Conservation (phyloP, 2,329 filamentous ascomycete genomes). For the Talaromyces sp. region DNA sequence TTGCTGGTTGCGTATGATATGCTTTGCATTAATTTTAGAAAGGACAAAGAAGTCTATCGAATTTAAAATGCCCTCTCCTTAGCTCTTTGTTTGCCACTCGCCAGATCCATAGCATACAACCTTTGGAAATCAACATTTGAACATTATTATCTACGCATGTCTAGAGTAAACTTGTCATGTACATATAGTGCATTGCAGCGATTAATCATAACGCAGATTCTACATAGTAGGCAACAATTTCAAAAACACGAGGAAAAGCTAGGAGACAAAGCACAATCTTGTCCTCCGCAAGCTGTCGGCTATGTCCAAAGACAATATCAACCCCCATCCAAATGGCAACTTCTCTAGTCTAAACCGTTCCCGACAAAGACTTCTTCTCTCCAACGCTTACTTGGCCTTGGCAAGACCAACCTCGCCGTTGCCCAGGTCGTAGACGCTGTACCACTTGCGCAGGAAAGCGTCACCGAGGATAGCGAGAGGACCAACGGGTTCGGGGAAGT, state of each 20-base stretch:
- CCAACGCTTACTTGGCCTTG: constrained; percentile 63
- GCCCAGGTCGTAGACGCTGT: constrained; percentile 94
- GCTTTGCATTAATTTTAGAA: background rate
- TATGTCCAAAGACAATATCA: constrained; percentile 5
- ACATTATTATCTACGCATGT: too few relatives aligned
- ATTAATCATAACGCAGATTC: background rate
- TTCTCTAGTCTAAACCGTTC: background rate
- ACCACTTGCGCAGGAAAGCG: constrained; percentile 57
- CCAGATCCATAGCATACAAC: too few relatives aligned
- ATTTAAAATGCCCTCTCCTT: too few relatives aligned
- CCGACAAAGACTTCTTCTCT: background rate
- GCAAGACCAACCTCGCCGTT: constrained; percentile 86
- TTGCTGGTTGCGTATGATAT: too few relatives aligned
- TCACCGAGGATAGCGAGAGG: constrained; percentile 86
- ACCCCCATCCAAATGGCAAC: background rate
- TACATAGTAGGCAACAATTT: constrained; percentile 11
- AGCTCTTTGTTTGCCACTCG: background rate
- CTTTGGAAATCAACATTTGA: too few relatives aligned
- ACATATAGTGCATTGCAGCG: background rate
- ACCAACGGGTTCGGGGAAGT: constrained; percentile 77
- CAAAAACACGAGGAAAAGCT: constrained; percentile 2
- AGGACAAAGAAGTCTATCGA: background rate
- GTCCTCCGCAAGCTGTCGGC: constrained; percentile 1
- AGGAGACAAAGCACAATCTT: constrained; percentile 3
- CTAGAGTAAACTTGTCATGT: background rate